phyloP scores from a whole-genome alignment of 169 alveolate species.

The Plasmodium gonderi region DNA sequence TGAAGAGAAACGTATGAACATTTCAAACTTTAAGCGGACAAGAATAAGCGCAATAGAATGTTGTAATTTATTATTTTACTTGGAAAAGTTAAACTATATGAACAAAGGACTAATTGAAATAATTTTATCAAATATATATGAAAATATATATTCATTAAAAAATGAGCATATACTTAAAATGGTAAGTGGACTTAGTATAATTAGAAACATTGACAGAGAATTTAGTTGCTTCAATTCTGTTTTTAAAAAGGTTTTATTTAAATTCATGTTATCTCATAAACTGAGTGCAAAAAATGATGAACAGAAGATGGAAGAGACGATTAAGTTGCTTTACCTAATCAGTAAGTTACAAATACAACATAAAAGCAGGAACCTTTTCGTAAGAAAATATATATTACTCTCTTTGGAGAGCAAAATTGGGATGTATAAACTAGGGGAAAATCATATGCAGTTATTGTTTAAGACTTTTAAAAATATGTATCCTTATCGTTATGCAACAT shows the following conservation, averaged over 20 bases:
- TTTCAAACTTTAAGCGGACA: neutral
- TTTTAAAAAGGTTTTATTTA: constrained; percentile 33
- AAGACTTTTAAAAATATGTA: constrained; percentile 40
- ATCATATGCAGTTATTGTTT: neutral
- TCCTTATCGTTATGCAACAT: constrained; percentile 37
- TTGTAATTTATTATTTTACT: constrained; percentile 30
- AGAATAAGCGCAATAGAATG: constrained; percentile 25
- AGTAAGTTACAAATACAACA: constrained; percentile 11
- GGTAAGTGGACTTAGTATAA: constrained; percentile 32
- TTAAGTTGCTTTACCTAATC: constrained; percentile 38
- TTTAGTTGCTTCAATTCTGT: constrained; percentile 23
- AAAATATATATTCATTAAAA: constrained; percentile 16
- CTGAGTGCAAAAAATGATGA: neutral
- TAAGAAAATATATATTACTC: constrained; percentile 35
- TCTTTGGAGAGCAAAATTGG: constrained; percentile 20
- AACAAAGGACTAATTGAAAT: constrained; percentile 22
- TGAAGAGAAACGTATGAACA: neutral
- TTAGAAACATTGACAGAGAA: constrained; percentile 35
- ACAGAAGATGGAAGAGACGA: constrained; percentile 7
- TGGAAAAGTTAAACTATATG: constrained; percentile 22
- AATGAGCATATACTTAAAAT: constrained; percentile 21
- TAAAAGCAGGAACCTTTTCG: constrained; percentile 2
- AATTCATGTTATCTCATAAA: neutral
- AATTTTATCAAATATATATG: constrained; percentile 31
- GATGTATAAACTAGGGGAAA: neutral